Base-by-base conservation (phyloP, 2,329 filamentous ascomycete genomes). In the Blastomyces silverae region DNA sequence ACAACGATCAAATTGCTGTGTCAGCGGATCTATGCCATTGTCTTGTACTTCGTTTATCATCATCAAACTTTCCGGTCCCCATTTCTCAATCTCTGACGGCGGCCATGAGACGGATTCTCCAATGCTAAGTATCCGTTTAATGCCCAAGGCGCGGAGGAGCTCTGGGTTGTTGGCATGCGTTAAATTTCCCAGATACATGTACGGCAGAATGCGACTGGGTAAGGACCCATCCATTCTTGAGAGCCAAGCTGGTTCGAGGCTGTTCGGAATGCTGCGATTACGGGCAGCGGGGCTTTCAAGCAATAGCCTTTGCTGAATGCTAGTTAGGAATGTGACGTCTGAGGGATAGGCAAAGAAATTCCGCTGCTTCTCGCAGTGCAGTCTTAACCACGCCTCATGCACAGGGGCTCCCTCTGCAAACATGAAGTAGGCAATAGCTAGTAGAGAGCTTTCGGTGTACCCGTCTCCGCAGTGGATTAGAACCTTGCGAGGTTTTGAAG, bases 311-410 rank as follows among this genome's bases (percentile, higher is more conserved):
- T 87, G 84, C 66, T 93, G 87, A 48, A 97, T 88, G 4, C 85
- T 84, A 1, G 84, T 87, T n/a, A 97, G 79, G 13, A 97, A 82
- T 3, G 88, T 85, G 22, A 97, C 92, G 73, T 99, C 94, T 0
- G 90, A 91, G 0, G 90, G 89, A 70, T 97, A 97, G 0, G 94
- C 92, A 73, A 99, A 99, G 79, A 97, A 97, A 73, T 99, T 97
- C 66, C 94, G 89, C 64, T 85, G 83, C 75, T 89, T 91, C 15
- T 86, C 83, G 13, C 87, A 87, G 74, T 99, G 94, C 60, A 99
- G 81, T 66, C 86, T 83, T 11, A 97, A 81, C 92, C 92, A 97
- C 10, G 94, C 92, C 64, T 92, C 86, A 37, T 92, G 89, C 0
- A 93, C 84, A 0, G 92, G 84, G 13, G 87, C 81, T 7, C 91